Conservation (phyloP, 2,329 filamentous ascomycete species). For the Colletotrichum echinochloae region DNA sequence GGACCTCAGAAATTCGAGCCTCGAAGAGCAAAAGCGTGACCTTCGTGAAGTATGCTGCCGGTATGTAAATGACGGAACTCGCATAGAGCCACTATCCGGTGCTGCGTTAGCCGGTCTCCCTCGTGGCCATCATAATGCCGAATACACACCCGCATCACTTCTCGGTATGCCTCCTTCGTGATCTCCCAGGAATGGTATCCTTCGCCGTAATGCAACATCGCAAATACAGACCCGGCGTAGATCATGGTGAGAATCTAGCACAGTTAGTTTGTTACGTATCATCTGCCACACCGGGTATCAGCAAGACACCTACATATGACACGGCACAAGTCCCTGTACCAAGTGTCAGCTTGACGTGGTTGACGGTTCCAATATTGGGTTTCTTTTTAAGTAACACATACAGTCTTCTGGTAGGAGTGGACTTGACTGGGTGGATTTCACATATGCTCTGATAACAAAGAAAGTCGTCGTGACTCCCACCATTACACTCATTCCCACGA, state of each 20-base stretch:
- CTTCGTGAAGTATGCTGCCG: slow-evolving; percentile 48
- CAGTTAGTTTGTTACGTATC: neutral
- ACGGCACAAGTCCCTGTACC: slow-evolving; percentile 29
- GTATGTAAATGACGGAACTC: slow-evolving; percentile 47
- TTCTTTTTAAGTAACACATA: neutral
- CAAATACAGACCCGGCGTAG: slow-evolving; percentile 25
- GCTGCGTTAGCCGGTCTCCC: neutral
- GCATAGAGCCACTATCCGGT: slow-evolving; percentile 46
- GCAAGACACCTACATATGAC: slow-evolving; percentile 28
- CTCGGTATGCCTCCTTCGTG: slow-evolving; percentile 34
- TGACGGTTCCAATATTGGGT: too few relatives aligned
- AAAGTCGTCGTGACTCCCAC: slow-evolving; percentile 35
- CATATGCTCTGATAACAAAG: slow-evolving; percentile 40
- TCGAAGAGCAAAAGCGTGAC: slow-evolving; percentile 50
- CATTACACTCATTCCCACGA: slow-evolving; percentile 40
- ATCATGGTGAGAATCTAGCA: slow-evolving; percentile 12
- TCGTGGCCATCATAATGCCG: fast-evolving
- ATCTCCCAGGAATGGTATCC: slow-evolving; percentile 45
- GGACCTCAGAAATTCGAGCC: slow-evolving; percentile 48
- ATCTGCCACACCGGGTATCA: neutral
- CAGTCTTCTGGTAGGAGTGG: slow-evolving; percentile 29
- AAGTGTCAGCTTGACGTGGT: slow-evolving; percentile 4
- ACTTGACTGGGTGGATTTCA: slow-evolving; percentile 35
- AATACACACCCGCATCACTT: slow-evolving; percentile 40
- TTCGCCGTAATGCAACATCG: slow-evolving; percentile 44